Base-by-base conservation (phyloP, 2,329 filamentous ascomycete species). In the Aspergillus ustus region DNA sequence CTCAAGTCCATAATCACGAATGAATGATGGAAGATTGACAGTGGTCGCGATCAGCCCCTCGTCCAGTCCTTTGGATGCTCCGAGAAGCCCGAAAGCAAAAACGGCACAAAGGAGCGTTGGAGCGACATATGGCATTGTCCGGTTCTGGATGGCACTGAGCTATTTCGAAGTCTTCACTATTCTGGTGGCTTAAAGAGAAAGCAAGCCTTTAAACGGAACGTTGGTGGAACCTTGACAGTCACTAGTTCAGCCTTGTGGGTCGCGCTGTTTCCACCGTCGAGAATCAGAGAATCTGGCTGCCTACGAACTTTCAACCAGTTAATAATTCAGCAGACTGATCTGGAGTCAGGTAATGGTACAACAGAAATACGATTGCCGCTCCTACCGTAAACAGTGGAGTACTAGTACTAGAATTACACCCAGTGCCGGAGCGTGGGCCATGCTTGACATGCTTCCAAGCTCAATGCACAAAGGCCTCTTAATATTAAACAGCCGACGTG, bases 21-120 rank as follows among this genome's bases (percentile, higher is more conserved):
- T 64, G 22, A 69, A 69, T 3, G 69, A 69, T 9, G 60, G 54
- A 2, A 68, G 55, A 2, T 64, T 64, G 6, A 69, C 66, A 4
- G 66, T 68, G 17, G 60, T 70, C 6, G 67, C 62, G 51, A 69
- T 69, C 13, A 69, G 60, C 13, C 66, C 69, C 29, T 70, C 67
- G 22, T 70, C 67, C 2, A 68, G 59, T 13, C 68, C 68, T 65
- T 60, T 60, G 57, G 57, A 50, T 11, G 57, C 40, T 11, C 51
- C 57, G 7, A 59, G 43, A 11, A 59, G 57, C 3, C 57, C 57
- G 29, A 60, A 60, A 31, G 28, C 29, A n/a, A 60, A 19, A 17
- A 31, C 43, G 11, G 57, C 57, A 9, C 51, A 60, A 13, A 55
- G 48, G 20, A 60, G 49, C 11, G 13, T 11, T 17, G 34, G 4